A percentile compares a stretch with the other conserved stretches of the same genome.
Evolutionary conservation across 768 basidiomycete species (phyloP).

Genomic region (Russula sp.): DNA sequence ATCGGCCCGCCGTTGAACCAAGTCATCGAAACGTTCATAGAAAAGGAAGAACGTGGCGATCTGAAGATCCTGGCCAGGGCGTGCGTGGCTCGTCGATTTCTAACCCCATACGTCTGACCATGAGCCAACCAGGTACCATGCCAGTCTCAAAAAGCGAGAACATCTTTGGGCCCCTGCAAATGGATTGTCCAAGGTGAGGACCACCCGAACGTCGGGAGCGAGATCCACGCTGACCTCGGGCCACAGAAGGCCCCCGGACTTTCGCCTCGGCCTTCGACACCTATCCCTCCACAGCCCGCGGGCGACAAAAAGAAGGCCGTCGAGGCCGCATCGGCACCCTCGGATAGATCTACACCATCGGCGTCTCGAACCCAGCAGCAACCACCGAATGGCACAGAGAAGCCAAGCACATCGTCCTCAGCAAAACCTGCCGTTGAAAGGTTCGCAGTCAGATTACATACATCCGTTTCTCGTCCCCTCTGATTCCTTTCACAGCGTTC

Average conservation of each 20-base stretch:
- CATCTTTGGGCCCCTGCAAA: conserved; percentile 42
- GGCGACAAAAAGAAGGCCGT: conserved; percentile 27
- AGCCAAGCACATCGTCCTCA: conserved; percentile 31
- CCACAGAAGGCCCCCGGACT: conserved; percentile 15
- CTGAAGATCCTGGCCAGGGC: conserved; percentile 74
- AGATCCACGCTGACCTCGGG: neutral
- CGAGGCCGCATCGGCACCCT: conserved; percentile 25
- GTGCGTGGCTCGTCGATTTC: conserved; percentile 37
- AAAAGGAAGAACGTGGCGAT: conserved; percentile 77
- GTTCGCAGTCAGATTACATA: conserved; percentile 32
- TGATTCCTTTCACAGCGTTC: conserved; percentile 43
- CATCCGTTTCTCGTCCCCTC: conserved; percentile 9
- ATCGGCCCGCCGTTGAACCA: conserved; percentile 50
- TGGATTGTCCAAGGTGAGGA: conserved; percentile 32
- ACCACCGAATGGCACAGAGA: conserved; percentile 27
- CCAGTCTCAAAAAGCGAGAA: conserved; percentile 71
- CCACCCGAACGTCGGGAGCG: neutral
- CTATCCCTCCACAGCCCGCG: conserved; percentile 16
- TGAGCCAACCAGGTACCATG: conserved; percentile 49
- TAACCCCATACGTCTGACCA: conserved; percentile 5
- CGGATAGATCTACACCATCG: conserved; percentile 37
- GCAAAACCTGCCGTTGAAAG: conserved; percentile 64
- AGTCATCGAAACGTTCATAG: conserved; percentile 61
- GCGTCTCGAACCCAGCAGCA: conserved; percentile 52
- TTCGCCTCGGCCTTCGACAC: conserved; percentile 15